Conservation (phyloP, 2,329 filamentous ascomycete genomes). For the Colletotrichum somersetense region DNA sequence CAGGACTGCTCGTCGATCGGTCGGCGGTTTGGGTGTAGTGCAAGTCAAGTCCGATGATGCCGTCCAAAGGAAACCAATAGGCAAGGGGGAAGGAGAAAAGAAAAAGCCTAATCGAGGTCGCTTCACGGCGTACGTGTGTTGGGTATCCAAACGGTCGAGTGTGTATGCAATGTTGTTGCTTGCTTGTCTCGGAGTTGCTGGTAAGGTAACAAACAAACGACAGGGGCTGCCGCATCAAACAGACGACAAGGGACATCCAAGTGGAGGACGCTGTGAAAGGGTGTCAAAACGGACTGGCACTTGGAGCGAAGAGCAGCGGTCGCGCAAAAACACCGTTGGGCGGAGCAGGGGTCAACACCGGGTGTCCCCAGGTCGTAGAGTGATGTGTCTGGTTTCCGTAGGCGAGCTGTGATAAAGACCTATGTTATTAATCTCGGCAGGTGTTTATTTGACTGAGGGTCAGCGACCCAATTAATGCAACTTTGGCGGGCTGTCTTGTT, state of each 20-base stretch:
- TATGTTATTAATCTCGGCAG: conserved; percentile 26
- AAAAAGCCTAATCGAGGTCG: conserved; percentile 18
- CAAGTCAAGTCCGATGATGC: neutral
- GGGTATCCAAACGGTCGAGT: conserved; percentile 15
- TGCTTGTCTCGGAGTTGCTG: conserved; percentile 34
- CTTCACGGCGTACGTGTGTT: conserved; percentile 24
- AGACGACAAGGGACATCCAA: conserved; percentile 33
- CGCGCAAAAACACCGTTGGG: conserved; percentile 21
- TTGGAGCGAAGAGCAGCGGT: conserved; percentile 9
- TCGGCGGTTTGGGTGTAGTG: neutral
- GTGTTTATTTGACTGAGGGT: conserved; percentile 4
- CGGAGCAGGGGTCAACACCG: conserved; percentile 15
- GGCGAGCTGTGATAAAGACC: conserved; percentile 9
- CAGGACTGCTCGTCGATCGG: conserved; percentile 2
- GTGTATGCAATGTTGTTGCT: conserved; percentile 35
- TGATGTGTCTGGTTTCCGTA: neutral
- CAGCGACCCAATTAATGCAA: conserved; percentile 31
- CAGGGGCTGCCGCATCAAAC: conserved; percentile 44
- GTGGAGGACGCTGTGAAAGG: conserved; percentile 18
- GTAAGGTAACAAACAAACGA: conserved; percentile 42
- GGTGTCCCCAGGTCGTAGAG: neutral
- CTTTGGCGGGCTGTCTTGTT: conserved; percentile 28
- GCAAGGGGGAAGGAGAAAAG: neutral
- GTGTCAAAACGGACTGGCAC: conserved; percentile 1
- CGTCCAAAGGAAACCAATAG: conserved; percentile 16